Evolutionary conservation across 2,329 filamentous ascomycete genomes (phyloP), one percentile per base, ranked within the genome.

Genomic region (Cladosporium colombiae): DNA sequence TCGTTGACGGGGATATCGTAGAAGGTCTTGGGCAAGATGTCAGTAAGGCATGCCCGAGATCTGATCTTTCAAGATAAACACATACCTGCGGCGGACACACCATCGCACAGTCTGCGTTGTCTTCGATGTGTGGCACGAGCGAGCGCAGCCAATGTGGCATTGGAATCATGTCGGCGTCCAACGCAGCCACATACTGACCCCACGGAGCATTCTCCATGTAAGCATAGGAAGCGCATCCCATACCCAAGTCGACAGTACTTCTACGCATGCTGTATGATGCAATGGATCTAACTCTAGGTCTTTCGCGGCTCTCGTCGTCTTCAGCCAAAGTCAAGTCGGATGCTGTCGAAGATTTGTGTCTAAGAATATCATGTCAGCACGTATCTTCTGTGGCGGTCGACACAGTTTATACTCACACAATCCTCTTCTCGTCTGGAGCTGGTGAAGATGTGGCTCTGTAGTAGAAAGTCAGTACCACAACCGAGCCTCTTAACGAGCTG

Each of bases 121-220:
- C 18, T 11, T 63, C 61, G 50, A 88, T 74, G 72, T 89, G 87
- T 64, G 87, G 84, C n/a, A 88, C 75, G 18, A 86, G 73, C 31
- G 84, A 83, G 46, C 86, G 83, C 18, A 89, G 80, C 85, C 86
- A 89, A 56, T 84, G 78, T 61, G 79, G 80, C 73, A 88, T 85
- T 7, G 86, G 85, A 74, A 89, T 89, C 88, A 90, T 89, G 72
- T 90, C 88, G 23, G 87, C 87, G 72, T 90, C 88, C 37, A 90
- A 78, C 46, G 85, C 84, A n/a, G 86, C 87, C 73, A 89, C 74
- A 81, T 88, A 70, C 85, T 58, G 62, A 23, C 61, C 61, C 61
- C 61, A 63, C 5, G 61, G 61, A 44, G 61, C 61, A 18, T 25
- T 16, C n/a, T 63, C 49, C 50, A 55, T 56, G 18, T 46, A 63